Evolutionary conservation across 345 rosid species (phyloP), one percentile per base, ranked within the genome.

Genomic region (Salix exigua): DNA sequence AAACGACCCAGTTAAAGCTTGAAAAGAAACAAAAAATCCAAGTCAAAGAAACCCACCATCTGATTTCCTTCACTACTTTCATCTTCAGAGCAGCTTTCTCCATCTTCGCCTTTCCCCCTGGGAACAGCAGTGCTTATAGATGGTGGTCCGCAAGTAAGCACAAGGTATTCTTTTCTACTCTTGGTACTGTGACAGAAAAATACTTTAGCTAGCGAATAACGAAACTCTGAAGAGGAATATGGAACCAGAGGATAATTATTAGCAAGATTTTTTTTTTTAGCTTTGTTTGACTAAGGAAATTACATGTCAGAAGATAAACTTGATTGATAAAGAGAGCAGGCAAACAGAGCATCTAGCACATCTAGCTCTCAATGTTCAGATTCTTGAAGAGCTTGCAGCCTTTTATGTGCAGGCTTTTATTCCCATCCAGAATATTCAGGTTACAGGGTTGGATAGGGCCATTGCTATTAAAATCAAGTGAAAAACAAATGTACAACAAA

Each of bases 151-250:
- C 98, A 95, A 19, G 92, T 86, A 75, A 93, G 96, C 72, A 93
- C 97, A 48, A 91, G 87, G 82, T 84, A 93, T 80, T 93, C 98
- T 84, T 95, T 95, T 85, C 91, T 87, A 70, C 86, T 91, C 88
- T 89, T 91, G 40, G 97, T 75, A 80, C 97, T 93, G 90, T 72
- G 60, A 28, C 35, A 12, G 69, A 14, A 75, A 14, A 73, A 79
- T 28, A 19, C 23, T 35, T 18, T 4, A 16, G 48, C 71, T 48
- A 71, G 19, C 14, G 6, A 82, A 17, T 17, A 33, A 40, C 28
- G 64, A 14, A 25, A 65, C 17, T 31, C 19, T 11, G 18, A 26
- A 63, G 2, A 28, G 31, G 35, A 28, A 5, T 23, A 28, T 13
- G 18, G 0, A 63, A 63, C 31, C 67, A 4, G 33, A 63, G 33